Evolutionary conservation across 495 filamentous ascomycete species (phyloP), one percentile per base, ranked within the genome.

Genomic region (Neurospora sublineolata): DNA sequence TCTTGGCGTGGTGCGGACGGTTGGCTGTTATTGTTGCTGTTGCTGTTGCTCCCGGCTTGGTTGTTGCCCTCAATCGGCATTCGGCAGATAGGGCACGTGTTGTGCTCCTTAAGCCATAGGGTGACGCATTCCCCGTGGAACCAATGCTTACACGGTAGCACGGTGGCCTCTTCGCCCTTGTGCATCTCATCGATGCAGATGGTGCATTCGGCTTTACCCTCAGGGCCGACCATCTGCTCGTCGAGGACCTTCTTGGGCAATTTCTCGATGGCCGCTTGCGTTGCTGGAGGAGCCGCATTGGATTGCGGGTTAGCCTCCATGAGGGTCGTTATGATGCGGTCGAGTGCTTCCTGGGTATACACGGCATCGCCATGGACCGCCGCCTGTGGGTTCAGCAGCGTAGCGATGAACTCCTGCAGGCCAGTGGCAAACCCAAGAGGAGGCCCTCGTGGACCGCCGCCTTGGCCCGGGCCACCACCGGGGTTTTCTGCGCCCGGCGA

Each of bases 181-280:
- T 88, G 84, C 40, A 97, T 89, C 3, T 92, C 86, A 70, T 97
- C 94, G 85, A 97, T 98, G 77, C 95, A 99, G 72, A 97, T 94
- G 33, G 92, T 93, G 77, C 94, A 97, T 74, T 97, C 94, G 4
- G 86, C 92, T 72, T 85, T 86, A 4, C 82, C 79, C 64, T 88
- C 86, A 0, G 82, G 75, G 3, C 79, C 92, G 33, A 94, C 80
- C 87, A 94, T 89, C 46, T 89, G 85, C 41, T 83, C 81, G 60
- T 90, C 84, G 4, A 94, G 80, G 39, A 82, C 84, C 73, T 90
- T 92, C 76, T 87, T 91, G 1, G 92, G 92, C 1, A 99, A 82
- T 18, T 85, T 83, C 5, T 84, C 86, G 73, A 99, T 97, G 3
- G 91, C 92, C 14, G 83, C 85, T 40, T 88, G 86, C 3, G 91